Conservation (phyloP, 1,284 basidiomycete genomes). For the Tilletia horrida region DNA sequence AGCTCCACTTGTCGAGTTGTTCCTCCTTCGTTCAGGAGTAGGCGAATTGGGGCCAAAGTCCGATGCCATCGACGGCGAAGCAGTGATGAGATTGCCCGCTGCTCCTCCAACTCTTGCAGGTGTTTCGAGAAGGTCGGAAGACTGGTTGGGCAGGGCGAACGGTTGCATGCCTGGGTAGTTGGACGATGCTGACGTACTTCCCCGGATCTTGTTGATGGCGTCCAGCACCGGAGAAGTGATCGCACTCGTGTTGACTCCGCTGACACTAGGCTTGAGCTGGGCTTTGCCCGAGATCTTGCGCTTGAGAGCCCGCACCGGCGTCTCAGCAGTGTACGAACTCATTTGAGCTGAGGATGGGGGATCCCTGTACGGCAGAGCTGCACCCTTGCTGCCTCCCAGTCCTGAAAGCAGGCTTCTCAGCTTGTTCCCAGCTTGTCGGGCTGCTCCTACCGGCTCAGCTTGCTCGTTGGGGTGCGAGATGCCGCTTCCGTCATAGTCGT, state of each 20-base stretch:
- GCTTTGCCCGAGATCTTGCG: constrained; percentile 13
- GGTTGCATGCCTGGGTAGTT: constrained; percentile 4
- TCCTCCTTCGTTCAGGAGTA: neutral
- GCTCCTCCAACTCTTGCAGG: neutral
- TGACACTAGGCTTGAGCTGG: constrained; percentile 6
- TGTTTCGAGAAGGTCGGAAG: neutral
- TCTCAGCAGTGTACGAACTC: neutral
- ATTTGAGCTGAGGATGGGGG: no score
- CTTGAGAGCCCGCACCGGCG: constrained; percentile 13
- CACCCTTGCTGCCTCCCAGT: constrained; percentile 15
- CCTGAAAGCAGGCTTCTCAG: constrained; percentile 22
- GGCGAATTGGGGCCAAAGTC: constrained; percentile 13
- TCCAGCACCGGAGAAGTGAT: constrained; percentile 20
- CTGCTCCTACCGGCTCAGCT: neutral
- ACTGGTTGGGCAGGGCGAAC: neutral
- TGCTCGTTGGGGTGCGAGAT: neutral
- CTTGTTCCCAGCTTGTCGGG: constrained; percentile 22
- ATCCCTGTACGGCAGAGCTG: no score
- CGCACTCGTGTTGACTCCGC: constrained; percentile 3
- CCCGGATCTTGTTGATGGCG: constrained; percentile 17
- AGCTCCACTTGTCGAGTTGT: constrained; percentile 11
- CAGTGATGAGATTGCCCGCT: neutral
- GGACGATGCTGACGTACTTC: neutral
- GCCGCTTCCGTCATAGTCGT: neutral
- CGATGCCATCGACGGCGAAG: constrained; percentile 10